Evolutionary conservation across 2,329 filamentous ascomycete genomes (phyloP), one percentile per base, ranked within the genome.

Genomic region (Nectriaceae sp.): DNA sequence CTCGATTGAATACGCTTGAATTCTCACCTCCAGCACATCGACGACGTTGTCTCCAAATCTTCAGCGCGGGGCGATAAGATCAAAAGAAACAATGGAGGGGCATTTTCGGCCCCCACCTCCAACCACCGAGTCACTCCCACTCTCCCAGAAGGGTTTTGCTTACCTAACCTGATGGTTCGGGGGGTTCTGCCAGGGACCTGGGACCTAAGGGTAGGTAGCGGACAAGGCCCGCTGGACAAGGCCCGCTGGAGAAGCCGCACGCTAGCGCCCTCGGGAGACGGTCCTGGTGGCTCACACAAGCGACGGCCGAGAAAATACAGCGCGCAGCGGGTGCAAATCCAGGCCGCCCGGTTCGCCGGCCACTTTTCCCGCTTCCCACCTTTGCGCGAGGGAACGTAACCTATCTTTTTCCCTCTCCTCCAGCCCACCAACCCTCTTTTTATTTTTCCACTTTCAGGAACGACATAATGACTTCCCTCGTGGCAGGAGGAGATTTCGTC

Each of bases 341-440:
- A 60, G 38, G 47, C 44, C 41, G 44, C 40, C 56, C 46, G 47
- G 57, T 59, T 60, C 57, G 57, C 52, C 54, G 54, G 50, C 52
- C 52, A 59, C 54, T 51, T 59, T 59, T 59, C 46, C 54, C 54
- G 8, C 33, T 16, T 36, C 33, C 33, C 33, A 19, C 33, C 6
- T 36, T 19, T 36, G 33, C 33, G 33, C 33, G 6, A 31, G 10
- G 26, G 26, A 15, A 10, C 46, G 44, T 53, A 49, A 53, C 55
- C 56, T 26, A 48, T 11, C 13, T 11, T 10, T 3, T 18, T 42
- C 20, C 11, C 13, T 33, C 11, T 18, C 40, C 51, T 20, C 24
- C 11, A 46, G 44, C 54, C 48, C 4, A 20, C 16, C 36, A 21
- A 5, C n/a, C 36, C 21, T 11, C 6, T 20, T 18, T 39, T 19